Conservation (phyloP, 768 basidiomycete genomes). For the Paxillus involutus region DNA sequence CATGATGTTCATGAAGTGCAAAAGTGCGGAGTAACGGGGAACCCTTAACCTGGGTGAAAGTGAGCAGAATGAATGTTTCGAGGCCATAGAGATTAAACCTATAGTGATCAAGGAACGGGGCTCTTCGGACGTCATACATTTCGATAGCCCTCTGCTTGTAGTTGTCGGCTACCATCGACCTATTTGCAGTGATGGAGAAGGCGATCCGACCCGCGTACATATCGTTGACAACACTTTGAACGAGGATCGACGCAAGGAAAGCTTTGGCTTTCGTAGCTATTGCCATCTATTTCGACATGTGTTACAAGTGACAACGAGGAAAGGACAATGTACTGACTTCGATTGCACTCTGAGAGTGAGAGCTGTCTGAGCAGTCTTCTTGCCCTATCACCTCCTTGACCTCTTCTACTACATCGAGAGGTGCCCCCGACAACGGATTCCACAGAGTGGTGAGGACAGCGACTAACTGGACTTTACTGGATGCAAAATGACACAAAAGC, state of each 20-base stretch:
- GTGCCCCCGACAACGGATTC: constrained; percentile 82
- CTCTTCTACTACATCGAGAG: constrained; percentile 61
- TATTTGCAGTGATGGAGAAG: constrained; percentile 57
- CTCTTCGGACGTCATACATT: constrained; percentile 63
- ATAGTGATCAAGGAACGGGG: constrained; percentile 84
- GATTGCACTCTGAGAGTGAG: constrained; percentile 77
- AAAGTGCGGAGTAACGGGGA: constrained; percentile 72
- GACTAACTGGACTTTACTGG: constrained; percentile 69
- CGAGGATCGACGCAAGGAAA: constrained; percentile 79
- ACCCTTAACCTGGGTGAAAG: constrained; percentile 62
- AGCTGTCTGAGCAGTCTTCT: constrained; percentile 57
- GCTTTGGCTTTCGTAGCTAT: constrained; percentile 83
- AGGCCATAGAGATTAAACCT: constrained; percentile 38
- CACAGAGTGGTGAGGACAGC: constrained; percentile 80
- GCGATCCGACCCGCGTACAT: constrained; percentile 82
- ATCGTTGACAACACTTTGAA: constrained; percentile 85
- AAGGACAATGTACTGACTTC: constrained; percentile 56
- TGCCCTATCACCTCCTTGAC: constrained; percentile 58
- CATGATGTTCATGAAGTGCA: constrained; percentile 79
- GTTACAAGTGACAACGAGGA: neutral
- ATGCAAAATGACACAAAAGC: constrained; percentile 71
- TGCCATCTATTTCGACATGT: constrained; percentile 60
- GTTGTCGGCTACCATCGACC: constrained; percentile 85
- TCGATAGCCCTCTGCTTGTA: constrained; percentile 80
- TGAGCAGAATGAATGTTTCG: constrained; percentile 1